These are phyloP conservation scores for Pseudopithomyces chartarum DNA, from an alignment of 2,329 filamentous ascomycete genomes.

Conservation along the genomic window DNA sequence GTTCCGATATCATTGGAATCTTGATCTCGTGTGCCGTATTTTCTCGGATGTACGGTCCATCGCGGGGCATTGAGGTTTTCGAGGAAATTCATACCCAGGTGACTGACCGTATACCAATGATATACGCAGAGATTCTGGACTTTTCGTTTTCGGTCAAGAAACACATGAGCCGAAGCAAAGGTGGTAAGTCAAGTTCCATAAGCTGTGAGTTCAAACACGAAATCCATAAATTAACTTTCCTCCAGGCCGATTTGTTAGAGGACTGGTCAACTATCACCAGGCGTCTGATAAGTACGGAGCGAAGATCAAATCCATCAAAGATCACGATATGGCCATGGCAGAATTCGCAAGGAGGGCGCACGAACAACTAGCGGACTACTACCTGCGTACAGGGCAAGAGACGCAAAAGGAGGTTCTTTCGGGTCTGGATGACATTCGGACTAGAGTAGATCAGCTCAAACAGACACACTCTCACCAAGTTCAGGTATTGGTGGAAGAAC, in stretches of 20 bases:
- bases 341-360: neutral
- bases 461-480: neutral
- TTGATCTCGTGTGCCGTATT: neutral
- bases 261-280: neutral
- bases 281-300: neutral
- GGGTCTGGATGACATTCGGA: neutral
- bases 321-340: neutral
- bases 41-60: neutral
- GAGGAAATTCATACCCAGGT: neutral
- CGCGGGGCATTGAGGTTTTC: neutral
- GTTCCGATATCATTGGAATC: neutral
- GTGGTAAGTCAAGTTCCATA: neutral
- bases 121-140: neutral
- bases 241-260: neutral
- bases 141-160: neutral
- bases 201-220: neutral
- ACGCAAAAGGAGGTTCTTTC: neutral
- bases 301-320: neutral
- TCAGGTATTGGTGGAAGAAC: neutral
- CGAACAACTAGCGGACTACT: neutral
- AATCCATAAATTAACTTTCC: neutral
- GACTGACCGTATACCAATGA: neutral
- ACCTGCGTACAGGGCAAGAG: neutral
- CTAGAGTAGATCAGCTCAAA: neutral
- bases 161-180: neutral